These are phyloP conservation scores for Mucor racemosus DNA, from an alignment of 371 early-diverging fungal species.

Conservation along the genomic window DNA sequence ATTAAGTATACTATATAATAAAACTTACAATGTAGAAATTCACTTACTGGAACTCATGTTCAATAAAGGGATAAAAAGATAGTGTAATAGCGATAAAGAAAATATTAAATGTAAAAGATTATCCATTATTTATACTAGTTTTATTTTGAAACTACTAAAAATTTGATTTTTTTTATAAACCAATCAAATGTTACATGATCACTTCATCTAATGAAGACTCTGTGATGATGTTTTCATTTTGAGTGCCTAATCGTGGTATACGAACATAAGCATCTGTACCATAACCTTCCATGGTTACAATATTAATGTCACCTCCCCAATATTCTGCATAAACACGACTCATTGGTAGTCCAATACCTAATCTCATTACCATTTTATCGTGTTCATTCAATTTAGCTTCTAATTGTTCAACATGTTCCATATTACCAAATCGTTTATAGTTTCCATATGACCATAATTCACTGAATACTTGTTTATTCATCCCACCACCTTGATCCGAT, in stretches of 20 bases:
- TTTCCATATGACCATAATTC: slow-evolving; percentile 78
- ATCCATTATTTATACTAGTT: not conserved
- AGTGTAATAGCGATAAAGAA: not conserved
- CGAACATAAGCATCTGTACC: slow-evolving; percentile 87
- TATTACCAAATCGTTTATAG: slow-evolving; percentile 57
- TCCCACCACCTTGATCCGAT: slow-evolving; percentile 84
- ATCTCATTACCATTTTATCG: slow-evolving; percentile 41
- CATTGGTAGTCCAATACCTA: slow-evolving; percentile 88
- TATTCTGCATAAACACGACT: slow-evolving; percentile 83
- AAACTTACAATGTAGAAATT: not conserved
- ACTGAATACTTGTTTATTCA: slow-evolving; percentile 52
- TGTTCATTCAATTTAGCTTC: slow-evolving; percentile 64
- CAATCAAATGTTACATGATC: slow-evolving; percentile 26
- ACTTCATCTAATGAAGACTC: slow-evolving; percentile 22
- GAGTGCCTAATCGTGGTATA: slow-evolving; percentile 66
- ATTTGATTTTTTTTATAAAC: slow-evolving; percentile 4
- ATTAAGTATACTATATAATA: not conserved
- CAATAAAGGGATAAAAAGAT: not conserved
- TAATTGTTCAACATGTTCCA: slow-evolving; percentile 62
- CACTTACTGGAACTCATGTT: slow-evolving; percentile 19
- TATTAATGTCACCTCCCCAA: slow-evolving; percentile 70
- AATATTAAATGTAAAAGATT: not conserved
- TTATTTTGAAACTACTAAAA: not conserved
- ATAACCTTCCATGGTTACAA: slow-evolving; percentile 74
- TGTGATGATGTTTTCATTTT: slow-evolving; percentile 56